Evolutionary conservation across 768 basidiomycete species (phyloP).

Genomic region (Xerocomus potaroensis): DNA sequence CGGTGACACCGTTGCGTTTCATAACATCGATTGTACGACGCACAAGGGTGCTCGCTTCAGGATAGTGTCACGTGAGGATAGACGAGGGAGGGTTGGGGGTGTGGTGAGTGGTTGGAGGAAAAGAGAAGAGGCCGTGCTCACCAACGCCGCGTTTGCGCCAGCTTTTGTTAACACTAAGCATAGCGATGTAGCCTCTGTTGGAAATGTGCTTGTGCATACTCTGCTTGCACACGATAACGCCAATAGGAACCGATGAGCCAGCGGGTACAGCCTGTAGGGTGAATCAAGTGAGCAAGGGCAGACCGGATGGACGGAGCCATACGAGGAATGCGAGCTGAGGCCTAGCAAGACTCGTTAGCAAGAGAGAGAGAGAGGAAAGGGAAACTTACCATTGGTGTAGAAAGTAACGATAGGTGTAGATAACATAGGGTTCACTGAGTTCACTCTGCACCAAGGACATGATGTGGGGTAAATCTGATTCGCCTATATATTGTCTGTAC

Average conservation of each 20-base stretch:
- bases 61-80: conserved; percentile 16
- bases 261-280: conserved; percentile 24
- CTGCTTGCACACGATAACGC: conserved; percentile 96
- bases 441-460: conserved; percentile 88
- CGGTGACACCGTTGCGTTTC: conserved; percentile 77
- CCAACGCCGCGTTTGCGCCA: conserved; percentile 93
- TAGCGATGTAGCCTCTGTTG: conserved; percentile 95
- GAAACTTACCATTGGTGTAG: conserved; percentile 84
- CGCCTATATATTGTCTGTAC: conserved; percentile 74
- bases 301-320: conserved; percentile 1
- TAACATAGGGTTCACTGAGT: conserved; percentile 93
- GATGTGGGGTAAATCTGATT: conserved; percentile 75
- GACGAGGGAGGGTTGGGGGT: conserved; percentile 4
- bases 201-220: conserved; percentile 71
- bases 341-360: conserved; percentile 42
- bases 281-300: not conserved
- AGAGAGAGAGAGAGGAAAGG: not conserved
- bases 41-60: conserved; percentile 80
- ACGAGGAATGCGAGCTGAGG: conserved; percentile 85
- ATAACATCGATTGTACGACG: conserved; percentile 79
- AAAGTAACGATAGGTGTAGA: conserved; percentile 97
- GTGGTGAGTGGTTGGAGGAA: not conserved
- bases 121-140: conserved; percentile 42
- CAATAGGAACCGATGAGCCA: conserved; percentile 57
- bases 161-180: conserved; percentile 84